Evolutionary conservation across 2,329 filamentous ascomycete species (phyloP), one percentile per base, ranked within the genome.

Genomic region (Diplodia intermedia): DNA sequence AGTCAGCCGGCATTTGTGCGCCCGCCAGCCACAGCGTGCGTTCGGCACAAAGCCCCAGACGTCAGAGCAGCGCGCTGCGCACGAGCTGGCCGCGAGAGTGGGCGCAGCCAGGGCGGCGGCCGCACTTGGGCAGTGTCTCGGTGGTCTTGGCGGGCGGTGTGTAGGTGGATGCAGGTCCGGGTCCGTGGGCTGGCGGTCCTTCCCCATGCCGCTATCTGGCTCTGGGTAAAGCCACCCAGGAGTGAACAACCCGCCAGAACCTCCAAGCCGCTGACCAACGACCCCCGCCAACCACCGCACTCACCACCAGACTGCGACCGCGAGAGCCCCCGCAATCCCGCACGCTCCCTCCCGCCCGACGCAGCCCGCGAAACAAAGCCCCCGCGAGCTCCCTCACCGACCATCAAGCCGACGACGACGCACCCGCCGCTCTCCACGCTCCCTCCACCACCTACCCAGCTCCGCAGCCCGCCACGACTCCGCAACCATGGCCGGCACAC

Each of bases 401-500:
- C 47, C 60, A 69, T n/a, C 40, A 26, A 26, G 38, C 61, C 70
- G 61, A 69, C 61, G 47, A 62, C 65, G 23, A 72, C 73, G 72
- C 71, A 66, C 69, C 72, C 54, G 71, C 71, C 69, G 67, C 68
- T 69, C 70, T 57, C 68, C 52, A 62, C 57, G 65, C 65, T 56
- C 38, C 50, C 67, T 63, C 53, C 65, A 50, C 69, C 60, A 38
- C 23, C 47, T 29, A 38, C 47, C 69, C 52, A 65, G 52, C 71
- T 61, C 57, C 65, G 43, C 52, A 20, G 40, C 54, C 23, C 54
- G 38, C 62, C n/a, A 50, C 43, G 69, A 67, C 66, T 52, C 47
- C 56, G 49, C 69, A 63, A 79, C 71, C 72, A 99, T 99, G 95
- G 94, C 95, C 77, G 93, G 92, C 82, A 96, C 94, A 86, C 90